phyloP scores from a whole-genome alignment of 2,329 filamentous ascomycete species.

The Penicillium sp. region DNA sequence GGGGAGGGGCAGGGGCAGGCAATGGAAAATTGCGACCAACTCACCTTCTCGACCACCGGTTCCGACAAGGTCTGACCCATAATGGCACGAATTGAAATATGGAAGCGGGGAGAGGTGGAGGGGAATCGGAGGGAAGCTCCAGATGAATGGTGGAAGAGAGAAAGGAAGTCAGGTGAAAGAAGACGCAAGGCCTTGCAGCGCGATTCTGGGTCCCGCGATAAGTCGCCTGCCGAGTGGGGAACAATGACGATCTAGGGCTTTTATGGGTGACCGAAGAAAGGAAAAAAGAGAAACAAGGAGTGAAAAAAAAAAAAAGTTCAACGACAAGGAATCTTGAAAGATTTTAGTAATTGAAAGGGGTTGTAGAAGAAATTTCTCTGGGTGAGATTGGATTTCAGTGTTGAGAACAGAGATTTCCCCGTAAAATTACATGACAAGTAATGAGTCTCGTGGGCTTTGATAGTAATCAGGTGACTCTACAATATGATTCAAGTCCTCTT shows the following conservation, averaged over 20 bases:
- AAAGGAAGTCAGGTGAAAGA: slow-evolving; percentile 27
- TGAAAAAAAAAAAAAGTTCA: neutral
- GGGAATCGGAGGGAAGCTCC: slow-evolving; percentile 16
- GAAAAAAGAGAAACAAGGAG: neutral
- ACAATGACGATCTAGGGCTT: slow-evolving; percentile 20
- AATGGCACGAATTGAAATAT: slow-evolving; percentile 36
- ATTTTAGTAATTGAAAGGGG: neutral
- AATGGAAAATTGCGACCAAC: slow-evolving; percentile 29
- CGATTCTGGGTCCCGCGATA: slow-evolving; percentile 24
- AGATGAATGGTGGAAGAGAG: slow-evolving; percentile 21
- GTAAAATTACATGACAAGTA: slow-evolving; percentile 10
- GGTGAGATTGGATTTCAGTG: neutral
- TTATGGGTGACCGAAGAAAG: neutral
- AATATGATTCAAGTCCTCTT: neutral
- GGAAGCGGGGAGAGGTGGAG: slow-evolving; percentile 18
- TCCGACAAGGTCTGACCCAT: slow-evolving; percentile 99
- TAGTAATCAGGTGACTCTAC: slow-evolving; percentile 15
- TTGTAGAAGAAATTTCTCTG: neutral
- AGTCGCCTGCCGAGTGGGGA: slow-evolving; percentile 23
- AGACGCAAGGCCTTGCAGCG: slow-evolving; percentile 26
- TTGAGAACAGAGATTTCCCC: slow-evolving; percentile 21
- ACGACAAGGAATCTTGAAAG: neutral
- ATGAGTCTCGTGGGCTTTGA: slow-evolving; percentile 10
- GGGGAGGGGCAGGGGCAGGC: slow-evolving; percentile 24
- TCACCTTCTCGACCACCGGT: slow-evolving; percentile 98